phyloP scores from a whole-genome alignment of 2,329 filamentous ascomycete species.

The Aspergillus amoenus region DNA sequence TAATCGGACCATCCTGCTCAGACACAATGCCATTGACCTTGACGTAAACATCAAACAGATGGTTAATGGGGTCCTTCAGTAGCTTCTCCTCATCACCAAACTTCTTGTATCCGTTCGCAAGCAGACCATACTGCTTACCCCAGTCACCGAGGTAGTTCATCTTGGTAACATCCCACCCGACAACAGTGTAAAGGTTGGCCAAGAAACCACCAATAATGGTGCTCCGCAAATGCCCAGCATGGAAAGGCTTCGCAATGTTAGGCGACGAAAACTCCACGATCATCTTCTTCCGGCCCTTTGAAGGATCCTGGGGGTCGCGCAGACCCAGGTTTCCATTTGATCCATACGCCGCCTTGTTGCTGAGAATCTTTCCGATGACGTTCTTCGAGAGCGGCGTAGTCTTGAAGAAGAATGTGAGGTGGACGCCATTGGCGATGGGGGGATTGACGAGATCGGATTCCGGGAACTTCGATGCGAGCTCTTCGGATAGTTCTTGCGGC shows the following conservation, averaged over 20 bases:
- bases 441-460: conserved; percentile 58
- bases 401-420: conserved; percentile 67
- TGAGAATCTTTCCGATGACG: conserved; percentile 60
- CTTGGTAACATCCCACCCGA: conserved; percentile 62
- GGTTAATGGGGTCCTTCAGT: conserved; percentile 61
- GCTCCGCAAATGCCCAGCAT: conserved; percentile 64
- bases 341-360: conserved; percentile 58
- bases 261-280: conserved; percentile 67
- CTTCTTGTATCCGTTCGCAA: conserved; percentile 62
- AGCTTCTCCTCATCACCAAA: conserved; percentile 63
- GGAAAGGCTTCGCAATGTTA: conserved; percentile 68
- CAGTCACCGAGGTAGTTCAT: conserved; percentile 70
- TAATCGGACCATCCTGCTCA: conserved; percentile 58
- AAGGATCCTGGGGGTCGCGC: conserved; percentile 56
- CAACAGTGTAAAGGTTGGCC: conserved; percentile 59
- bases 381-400: conserved; percentile 55
- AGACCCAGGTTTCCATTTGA: conserved; percentile 60
- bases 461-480: conserved; percentile 58
- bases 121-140: conserved; percentile 67
- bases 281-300: conserved; percentile 57
- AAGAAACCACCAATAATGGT: conserved; percentile 68
- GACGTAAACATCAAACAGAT: conserved; percentile 66
- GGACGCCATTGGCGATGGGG: conserved; percentile 50
- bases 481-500: conserved; percentile 55
- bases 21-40: conserved; percentile 60